These are phyloP conservation scores for Boletus subluridellus DNA, from an alignment of 1,284 basidiomycete genomes.

Conservation along the genomic window DNA sequence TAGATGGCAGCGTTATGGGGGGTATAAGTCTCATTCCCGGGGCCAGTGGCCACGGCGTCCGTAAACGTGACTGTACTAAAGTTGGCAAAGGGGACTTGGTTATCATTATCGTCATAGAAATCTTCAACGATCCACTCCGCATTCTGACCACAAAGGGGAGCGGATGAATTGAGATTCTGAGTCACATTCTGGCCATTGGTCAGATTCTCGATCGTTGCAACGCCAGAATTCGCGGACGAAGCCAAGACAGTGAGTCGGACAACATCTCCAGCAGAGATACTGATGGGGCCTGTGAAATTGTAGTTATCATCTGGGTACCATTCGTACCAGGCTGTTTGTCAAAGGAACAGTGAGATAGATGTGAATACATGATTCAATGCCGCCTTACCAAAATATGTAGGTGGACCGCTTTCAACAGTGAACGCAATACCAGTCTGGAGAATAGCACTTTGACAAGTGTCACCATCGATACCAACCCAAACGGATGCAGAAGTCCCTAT, in stretches of 20 bases:
- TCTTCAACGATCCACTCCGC: constrained; percentile 21
- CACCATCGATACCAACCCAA: constrained; percentile 14
- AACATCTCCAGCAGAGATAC: constrained; percentile 11
- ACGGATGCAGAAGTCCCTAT: background rate
- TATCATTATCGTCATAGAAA: background rate
- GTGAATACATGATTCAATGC: background rate
- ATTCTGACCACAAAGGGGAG: constrained; percentile 8
- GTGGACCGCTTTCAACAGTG: background rate
- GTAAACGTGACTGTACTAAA: constrained; percentile 11
- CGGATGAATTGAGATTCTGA: background rate
- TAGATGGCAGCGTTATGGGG: no score
- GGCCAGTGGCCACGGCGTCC: background rate
- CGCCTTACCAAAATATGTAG: constrained; percentile 10
- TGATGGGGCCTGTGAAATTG: background rate
- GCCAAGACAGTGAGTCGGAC: constrained; percentile 7
- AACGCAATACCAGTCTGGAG: constrained; percentile 5
- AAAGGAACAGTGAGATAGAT: background rate
- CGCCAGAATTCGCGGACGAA: background rate
- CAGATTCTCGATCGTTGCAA: constrained; percentile 11
- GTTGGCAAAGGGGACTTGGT: constrained; percentile 2
- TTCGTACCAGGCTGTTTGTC: constrained; percentile 11
- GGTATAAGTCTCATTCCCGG: no score
- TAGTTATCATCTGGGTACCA: background rate
- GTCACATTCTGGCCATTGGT: background rate
- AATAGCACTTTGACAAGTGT: background rate